Conservation (phyloP, 345 rosid genomes). For the Gossypium sturtianum region DNA sequence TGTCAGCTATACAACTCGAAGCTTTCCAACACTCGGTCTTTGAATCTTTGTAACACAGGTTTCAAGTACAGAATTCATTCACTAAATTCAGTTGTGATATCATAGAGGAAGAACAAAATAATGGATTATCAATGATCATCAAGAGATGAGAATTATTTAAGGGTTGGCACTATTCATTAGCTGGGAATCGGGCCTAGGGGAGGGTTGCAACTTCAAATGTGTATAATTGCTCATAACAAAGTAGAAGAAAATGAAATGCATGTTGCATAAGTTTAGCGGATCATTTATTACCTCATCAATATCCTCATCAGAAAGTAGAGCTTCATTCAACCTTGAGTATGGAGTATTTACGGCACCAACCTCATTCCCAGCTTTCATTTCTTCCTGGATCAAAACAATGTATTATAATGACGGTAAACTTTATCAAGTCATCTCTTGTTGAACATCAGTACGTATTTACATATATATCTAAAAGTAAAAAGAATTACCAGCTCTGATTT, state of each 20-base stretch:
- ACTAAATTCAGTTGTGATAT: neutral
- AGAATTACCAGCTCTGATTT: constrained; percentile 46
- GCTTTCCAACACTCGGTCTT: neutral
- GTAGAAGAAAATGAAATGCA: neutral
- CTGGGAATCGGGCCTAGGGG: neutral
- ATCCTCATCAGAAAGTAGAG: constrained; percentile 29
- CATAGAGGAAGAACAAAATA: neutral
- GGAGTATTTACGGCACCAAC: constrained; percentile 30
- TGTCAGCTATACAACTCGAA: too few relatives aligned
- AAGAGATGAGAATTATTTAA: neutral
- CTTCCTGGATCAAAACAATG: constrained; percentile 35
- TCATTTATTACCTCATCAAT: constrained; percentile 45
- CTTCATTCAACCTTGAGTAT: constrained; percentile 27
- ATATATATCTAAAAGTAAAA: neutral
- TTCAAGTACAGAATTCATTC: neutral
- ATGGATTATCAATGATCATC: neutral
- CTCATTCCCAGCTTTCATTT: constrained; percentile 33
- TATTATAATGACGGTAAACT: neutral
- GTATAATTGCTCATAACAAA: neutral
- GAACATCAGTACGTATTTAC: neutral
- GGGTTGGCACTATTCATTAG: neutral
- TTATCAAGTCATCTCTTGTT: neutral
- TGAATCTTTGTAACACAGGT: neutral
- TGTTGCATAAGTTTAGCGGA: neutral
- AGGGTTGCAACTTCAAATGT: neutral